Evolutionary conservation across 164 flowering plant species (phyloP).

Genomic region (Vitis rotundifolia): DNA sequence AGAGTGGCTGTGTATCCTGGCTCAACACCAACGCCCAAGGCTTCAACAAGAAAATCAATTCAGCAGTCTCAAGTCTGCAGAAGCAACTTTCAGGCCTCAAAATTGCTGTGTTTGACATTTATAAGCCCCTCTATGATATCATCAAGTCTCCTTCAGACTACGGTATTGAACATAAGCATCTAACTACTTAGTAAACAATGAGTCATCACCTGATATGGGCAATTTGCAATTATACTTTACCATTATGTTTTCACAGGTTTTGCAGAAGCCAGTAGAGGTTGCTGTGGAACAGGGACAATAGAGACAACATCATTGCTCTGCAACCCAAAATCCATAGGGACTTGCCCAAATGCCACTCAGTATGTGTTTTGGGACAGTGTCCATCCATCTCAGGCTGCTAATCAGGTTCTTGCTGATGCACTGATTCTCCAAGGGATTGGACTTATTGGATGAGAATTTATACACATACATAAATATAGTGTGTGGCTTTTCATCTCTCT

Average conservation of each 20-base stretch:
- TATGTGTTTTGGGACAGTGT: slow-evolving; percentile 94
- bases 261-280: slow-evolving; percentile 71
- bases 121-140: slow-evolving; percentile 62
- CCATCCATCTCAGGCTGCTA: slow-evolving; percentile 91
- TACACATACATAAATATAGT: too few species aligned
- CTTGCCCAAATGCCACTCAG: slow-evolving; percentile 79
- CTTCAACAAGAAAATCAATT: slow-evolving; percentile 70
- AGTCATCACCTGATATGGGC: too few species aligned
- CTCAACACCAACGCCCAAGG: slow-evolving; percentile 65
- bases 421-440: slow-evolving; percentile 65
- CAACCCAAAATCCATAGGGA: slow-evolving; percentile 75
- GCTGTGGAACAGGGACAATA: slow-evolving; percentile 81
- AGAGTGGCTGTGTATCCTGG: slow-evolving; percentile 58
- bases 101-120: slow-evolving; percentile 78
- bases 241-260: slow-evolving; percentile 49
- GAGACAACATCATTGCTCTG: slow-evolving; percentile 78
- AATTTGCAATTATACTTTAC: too few species aligned
- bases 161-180: slow-evolving; percentile 36
- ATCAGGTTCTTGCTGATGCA: slow-evolving; percentile 75
- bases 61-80: slow-evolving; percentile 48
- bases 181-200: too few species aligned
- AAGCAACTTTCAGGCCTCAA: slow-evolving; percentile 62
- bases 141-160: slow-evolving; percentile 51
- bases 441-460: slow-evolving; percentile 41
- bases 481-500: too few species aligned